A percentile compares a stretch with the other conserved stretches of the same genome.
phyloP scores from a whole-genome alignment of 139 green algal genomes.

The Coelastrella sp. region DNA sequence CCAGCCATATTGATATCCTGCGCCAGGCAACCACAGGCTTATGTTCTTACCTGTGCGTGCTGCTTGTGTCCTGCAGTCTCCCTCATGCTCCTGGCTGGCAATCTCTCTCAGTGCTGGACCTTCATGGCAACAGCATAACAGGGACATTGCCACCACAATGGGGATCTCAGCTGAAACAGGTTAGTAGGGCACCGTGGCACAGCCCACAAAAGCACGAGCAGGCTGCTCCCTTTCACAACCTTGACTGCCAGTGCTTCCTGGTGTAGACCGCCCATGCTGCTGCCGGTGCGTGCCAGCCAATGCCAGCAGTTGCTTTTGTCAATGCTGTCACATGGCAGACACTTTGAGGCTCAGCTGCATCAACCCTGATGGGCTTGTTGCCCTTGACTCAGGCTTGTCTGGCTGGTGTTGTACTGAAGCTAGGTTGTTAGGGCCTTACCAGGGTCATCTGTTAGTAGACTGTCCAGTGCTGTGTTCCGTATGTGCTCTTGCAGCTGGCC shows the following conservation, averaged over 20 bases:
- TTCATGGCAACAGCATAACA: constrained; percentile 10
- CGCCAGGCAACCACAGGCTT: too few species aligned
- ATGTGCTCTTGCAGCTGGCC: neutral
- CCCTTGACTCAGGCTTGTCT: neutral
- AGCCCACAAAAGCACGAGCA: neutral
- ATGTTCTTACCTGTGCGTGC: neutral
- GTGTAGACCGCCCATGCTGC: neutral
- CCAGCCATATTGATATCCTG: too few species aligned
- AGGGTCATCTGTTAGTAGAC: neutral
- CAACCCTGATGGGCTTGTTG: neutral
- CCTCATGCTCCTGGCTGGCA: neutral
- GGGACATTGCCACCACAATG: neutral
- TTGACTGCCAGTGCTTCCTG: too few species aligned
- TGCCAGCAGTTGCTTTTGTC: neutral
- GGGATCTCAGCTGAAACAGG: neutral
- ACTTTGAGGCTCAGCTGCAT: neutral
- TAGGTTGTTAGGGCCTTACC: neutral
- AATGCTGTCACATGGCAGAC: neutral
- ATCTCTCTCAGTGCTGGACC: neutral
- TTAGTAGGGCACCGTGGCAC: neutral
- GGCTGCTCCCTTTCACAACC: too few species aligned
- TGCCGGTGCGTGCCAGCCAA: neutral
- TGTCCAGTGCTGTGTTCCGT: neutral
- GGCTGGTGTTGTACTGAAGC: neutral
- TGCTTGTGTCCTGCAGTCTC: constrained; percentile 10